phyloP scores from a whole-genome alignment of 352 stramenopile species.

The Peronospora farinosa region DNA sequence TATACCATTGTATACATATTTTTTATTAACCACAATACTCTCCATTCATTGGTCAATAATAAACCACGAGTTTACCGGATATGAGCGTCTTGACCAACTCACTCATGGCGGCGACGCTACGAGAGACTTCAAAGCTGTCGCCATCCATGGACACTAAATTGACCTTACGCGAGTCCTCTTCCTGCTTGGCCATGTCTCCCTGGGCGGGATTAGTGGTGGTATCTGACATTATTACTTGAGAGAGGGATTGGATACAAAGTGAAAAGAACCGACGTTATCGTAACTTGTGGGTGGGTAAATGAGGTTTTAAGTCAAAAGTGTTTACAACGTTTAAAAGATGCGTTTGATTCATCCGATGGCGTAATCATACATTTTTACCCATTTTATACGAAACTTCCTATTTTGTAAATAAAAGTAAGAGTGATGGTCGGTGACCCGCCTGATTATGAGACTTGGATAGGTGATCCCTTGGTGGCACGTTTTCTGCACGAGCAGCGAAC shows the following conservation, averaged over 20 bases:
- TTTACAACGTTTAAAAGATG: too few species aligned
- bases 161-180: conserved; percentile 79
- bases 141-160: conserved; percentile 92
- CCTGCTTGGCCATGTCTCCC: conserved; percentile 43
- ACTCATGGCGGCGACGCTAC: conserved; percentile 93
- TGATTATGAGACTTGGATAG: too few species aligned
- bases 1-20: conserved; percentile 6
- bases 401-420: too few species aligned
- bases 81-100: conserved; percentile 98
- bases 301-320: too few species aligned
- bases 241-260: conserved; percentile 18
- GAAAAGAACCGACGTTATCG: not conserved
- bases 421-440: too few species aligned
- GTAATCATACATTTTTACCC: too few species aligned
- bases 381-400: too few species aligned
- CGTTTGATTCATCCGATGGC: too few species aligned
- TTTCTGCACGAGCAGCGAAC: too few species aligned
- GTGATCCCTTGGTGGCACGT: too few species aligned
- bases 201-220: conserved; percentile 25
- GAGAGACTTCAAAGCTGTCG: conserved; percentile 92
- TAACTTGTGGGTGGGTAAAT: too few species aligned
- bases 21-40: not conserved
- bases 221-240: conserved; percentile 48
- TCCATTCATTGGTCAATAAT: conserved; percentile 1
- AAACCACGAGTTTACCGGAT: conserved; percentile 51